Conservation (phyloP, 306 rosid species). For the Begonia loranthoides region DNA sequence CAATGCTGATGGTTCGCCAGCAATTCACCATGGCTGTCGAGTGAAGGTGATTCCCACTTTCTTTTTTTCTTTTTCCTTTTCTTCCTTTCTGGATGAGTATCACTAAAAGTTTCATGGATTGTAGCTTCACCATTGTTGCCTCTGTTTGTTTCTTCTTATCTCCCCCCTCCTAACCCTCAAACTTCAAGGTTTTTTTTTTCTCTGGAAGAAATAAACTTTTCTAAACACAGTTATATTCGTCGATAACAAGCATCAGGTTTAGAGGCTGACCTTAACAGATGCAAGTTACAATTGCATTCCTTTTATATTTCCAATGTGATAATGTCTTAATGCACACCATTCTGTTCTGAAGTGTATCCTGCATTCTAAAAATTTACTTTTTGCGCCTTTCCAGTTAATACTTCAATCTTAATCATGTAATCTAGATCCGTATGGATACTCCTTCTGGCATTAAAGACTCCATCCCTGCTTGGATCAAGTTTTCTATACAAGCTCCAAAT, state of each 20-base stretch:
- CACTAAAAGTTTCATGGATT: neutral
- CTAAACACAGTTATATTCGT: too few species aligned
- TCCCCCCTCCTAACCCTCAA: neutral
- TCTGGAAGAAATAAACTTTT: neutral
- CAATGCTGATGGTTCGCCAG: conserved; percentile 74
- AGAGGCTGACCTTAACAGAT: too few species aligned
- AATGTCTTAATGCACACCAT: too few species aligned
- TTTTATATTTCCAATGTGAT: too few species aligned
- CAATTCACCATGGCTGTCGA: conserved; percentile 97
- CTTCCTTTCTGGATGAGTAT: neutral
- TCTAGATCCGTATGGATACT: conserved; percentile 86
- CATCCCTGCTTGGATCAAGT: conserved; percentile 97
- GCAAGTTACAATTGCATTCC: too few species aligned
- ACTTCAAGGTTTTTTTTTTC: neutral
- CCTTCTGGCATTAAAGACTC: conserved; percentile 95
- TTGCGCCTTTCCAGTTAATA: neutral
- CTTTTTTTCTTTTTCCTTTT: neutral
- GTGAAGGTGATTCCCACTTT: conserved; percentile 47
- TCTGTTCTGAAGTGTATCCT: too few species aligned
- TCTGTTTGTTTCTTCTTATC: neutral
- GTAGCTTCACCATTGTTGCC: neutral
- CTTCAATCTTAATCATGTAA: conserved; percentile 5
- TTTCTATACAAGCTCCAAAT: conserved; percentile 85
- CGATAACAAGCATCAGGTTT: too few species aligned
- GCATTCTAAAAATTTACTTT: neutral